phyloP scores from a whole-genome alignment of 768 basidiomycete species.

The Termitomyces sp. region DNA sequence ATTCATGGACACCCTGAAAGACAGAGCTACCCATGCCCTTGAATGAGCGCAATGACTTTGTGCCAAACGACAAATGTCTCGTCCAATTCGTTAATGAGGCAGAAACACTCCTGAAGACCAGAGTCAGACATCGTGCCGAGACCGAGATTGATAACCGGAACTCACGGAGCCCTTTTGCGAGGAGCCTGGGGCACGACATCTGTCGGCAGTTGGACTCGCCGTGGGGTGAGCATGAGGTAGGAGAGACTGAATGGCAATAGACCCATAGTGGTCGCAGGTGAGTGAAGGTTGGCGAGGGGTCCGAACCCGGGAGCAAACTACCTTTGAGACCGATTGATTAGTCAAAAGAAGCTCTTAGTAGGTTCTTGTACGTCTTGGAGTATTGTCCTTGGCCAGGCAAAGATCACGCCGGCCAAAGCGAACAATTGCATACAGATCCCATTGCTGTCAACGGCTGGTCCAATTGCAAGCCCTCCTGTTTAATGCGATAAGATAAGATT shows the following conservation, averaged over 20 bases:
- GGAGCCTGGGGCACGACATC: slow-evolving; percentile 11
- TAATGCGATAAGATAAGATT: slow-evolving; percentile 6
- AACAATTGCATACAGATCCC: not conserved
- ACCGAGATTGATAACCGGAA: not conserved
- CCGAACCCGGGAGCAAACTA: not conserved
- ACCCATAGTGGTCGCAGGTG: slow-evolving; percentile 8
- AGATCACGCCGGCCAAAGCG: not conserved
- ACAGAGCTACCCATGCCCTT: not conserved
- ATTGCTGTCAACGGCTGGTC: not conserved
- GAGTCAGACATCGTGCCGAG: not conserved
- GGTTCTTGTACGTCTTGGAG: slow-evolving; percentile 3
- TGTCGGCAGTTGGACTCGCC: slow-evolving; percentile 45
- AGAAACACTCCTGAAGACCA: slow-evolving; percentile 5
- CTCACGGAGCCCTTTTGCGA: slow-evolving; percentile 14
- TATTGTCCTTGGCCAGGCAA: not conserved
- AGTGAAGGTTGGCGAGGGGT: not conserved
- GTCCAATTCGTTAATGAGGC: slow-evolving; percentile 1
- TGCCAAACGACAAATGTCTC: slow-evolving; percentile 17
- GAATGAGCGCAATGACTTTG: slow-evolving; percentile 20
- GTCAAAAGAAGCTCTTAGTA: slow-evolving; percentile 1
- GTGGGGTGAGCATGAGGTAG: slow-evolving; percentile 48
- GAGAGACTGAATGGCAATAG: slow-evolving; percentile 42
- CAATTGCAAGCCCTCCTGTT: not conserved
- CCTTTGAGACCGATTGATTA: slow-evolving; percentile 1
- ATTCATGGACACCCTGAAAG: not conserved